phyloP scores from a whole-genome alignment of 345 rosid species.

The Sapria himalayana region DNA sequence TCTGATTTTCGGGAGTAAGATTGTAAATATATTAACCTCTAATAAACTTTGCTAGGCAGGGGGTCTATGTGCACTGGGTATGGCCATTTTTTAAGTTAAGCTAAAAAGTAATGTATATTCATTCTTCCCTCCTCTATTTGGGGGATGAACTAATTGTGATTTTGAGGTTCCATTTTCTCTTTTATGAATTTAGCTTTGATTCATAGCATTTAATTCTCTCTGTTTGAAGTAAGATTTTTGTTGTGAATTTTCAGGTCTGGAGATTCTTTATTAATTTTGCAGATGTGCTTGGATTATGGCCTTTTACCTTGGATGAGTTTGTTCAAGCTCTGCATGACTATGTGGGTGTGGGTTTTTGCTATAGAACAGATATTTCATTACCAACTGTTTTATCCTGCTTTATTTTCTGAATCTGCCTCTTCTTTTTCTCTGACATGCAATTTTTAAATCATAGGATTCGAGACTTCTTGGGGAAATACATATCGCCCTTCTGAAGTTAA shows the following conservation, averaged over 20 bases:
- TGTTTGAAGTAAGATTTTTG: neutral
- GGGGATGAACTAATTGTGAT: no score
- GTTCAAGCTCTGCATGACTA: conserved; percentile 93
- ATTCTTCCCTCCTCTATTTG: no score
- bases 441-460: conserved; percentile 49
- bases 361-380: no score
- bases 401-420: conserved; percentile 4
- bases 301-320: conserved; percentile 92
- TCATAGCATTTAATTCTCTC: conserved; percentile 1
- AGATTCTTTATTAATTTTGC: conserved; percentile 70
- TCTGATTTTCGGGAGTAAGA: no score
- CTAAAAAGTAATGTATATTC: no score
- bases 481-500: conserved; percentile 51
- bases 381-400: neutral
- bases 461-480: conserved; percentile 91
- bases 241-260: conserved; percentile 62
- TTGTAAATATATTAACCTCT: no score
- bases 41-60: no score
- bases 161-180: neutral
- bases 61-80: no score
- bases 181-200: no score
- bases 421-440: conserved; percentile 3
- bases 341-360: no score
- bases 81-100: no score
- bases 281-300: conserved; percentile 92